Base-by-base conservation (phyloP, 257 asterid species). In the Mentha longifolia region DNA sequence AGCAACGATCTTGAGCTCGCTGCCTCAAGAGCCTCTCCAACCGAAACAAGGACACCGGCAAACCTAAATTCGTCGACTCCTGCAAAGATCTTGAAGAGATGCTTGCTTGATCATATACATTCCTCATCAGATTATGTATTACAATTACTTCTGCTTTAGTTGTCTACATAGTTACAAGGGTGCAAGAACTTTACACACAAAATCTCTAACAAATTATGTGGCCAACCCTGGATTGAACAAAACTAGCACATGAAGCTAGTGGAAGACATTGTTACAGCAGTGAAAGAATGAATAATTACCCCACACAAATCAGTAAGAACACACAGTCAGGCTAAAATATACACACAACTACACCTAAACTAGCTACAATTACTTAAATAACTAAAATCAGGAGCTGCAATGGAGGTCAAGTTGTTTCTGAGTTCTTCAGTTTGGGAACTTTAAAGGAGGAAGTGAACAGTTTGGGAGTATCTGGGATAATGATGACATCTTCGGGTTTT, bases 361-460 rank as follows among this genome's bases (percentile, higher is more conserved):
- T 17, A 56, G 3, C 35, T 68, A 51, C 28, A 35, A 20, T 19
- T 19, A 17, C 58, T 52, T 22, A 22, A 74, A 37, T 10, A 50
- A 25, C 19, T 19, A 39, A 39, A 22, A 28, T 7, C 6, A 30
- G 33, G 19, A 52, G 57, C 51, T 52, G 69, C 77, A 10, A 28
- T 11, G 51, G 41, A 51, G 49, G 39, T 81, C 79, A 82, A 33
- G 16, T 77, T 67, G 76, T 65, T 57, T 20, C 56, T 5, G 85
- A 50, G 33, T n/a, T 13, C 88, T 85, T 94, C 79, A 91, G 68
- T 71, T 89, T 94, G 28, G 97, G 98, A 73, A 87, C 87, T 77
- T 77, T 86, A 79, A 89, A 94, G 2, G 96, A 41, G 49, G 97
- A 91, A 0, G 82, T 82, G 86, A 94, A 94, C 63, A 94, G 73